phyloP scores from a whole-genome alignment of 2,329 filamentous ascomycete species.

The Penicillium expansum region DNA sequence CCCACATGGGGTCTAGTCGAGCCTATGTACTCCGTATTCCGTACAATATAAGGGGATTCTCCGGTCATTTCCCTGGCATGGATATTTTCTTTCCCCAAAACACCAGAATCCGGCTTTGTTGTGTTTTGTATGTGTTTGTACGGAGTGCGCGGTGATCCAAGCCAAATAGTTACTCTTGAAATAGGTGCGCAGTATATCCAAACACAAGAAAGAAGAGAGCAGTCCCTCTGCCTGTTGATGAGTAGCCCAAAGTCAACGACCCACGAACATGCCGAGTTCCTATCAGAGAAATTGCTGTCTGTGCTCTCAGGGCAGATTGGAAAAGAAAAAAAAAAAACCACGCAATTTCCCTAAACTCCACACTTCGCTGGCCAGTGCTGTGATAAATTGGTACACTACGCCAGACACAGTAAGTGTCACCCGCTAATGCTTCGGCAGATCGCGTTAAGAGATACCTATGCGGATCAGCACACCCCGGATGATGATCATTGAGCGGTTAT shows the following conservation, averaged over 20 bases:
- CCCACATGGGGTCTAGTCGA: slow-evolving; percentile 2
- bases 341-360: slow-evolving; percentile 17
- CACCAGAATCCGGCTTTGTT: background rate
- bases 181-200: background rate
- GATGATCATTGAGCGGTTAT: slow-evolving; percentile 10
- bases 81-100: background rate
- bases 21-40: too few species aligned
- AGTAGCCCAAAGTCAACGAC: background rate
- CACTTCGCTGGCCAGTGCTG: slow-evolving; percentile 16
- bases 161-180: too few species aligned
- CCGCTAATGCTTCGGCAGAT: slow-evolving; percentile 25
- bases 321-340: background rate
- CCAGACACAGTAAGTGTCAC: slow-evolving; percentile 24
- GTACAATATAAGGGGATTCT: background rate
- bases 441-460: slow-evolving; percentile 10
- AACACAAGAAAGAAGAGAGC: background rate
- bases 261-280: slow-evolving; percentile 12
- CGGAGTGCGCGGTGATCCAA: background rate
- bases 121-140: background rate
- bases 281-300: slow-evolving; percentile 11
- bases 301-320: slow-evolving; percentile 10
- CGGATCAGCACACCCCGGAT: slow-evolving; percentile 11
- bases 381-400: slow-evolving; percentile 15
- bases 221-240: background rate
- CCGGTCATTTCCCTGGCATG: background rate